A percentile compares a stretch with the other conserved stretches of the same genome.
phyloP scores from a whole-genome alignment of 768 basidiomycete genomes.

The Suillus ampliporus region DNA sequence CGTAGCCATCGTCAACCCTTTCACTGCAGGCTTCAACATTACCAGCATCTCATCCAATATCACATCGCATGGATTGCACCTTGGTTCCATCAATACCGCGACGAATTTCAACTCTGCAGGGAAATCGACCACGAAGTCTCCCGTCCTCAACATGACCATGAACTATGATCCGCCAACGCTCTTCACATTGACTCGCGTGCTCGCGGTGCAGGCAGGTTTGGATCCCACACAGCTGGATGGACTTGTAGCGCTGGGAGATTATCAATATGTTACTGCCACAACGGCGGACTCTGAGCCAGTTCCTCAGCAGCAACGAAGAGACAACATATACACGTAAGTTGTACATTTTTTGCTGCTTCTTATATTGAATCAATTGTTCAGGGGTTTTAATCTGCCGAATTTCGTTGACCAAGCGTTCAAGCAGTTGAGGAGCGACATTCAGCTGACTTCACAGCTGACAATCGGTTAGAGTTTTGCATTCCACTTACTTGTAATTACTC shows the following conservation, averaged over 20 bases:
- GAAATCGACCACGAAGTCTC: slow-evolving; percentile 60
- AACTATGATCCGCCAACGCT: slow-evolving; percentile 71
- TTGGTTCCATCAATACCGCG: slow-evolving; percentile 63
- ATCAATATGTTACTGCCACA: slow-evolving; percentile 52
- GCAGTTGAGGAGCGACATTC: slow-evolving; percentile 64
- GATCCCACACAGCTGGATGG: slow-evolving; percentile 65
- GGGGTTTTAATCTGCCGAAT: slow-evolving; percentile 64
- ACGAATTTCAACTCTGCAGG: slow-evolving; percentile 58
- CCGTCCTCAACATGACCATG: slow-evolving; percentile 63
- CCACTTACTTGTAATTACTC: background rate
- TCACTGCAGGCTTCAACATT: slow-evolving; percentile 62
- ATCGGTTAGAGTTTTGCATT: slow-evolving; percentile 49
- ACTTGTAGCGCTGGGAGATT: slow-evolving; percentile 71
- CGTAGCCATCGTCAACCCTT: slow-evolving; percentile 69
- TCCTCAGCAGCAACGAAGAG: slow-evolving; percentile 38
- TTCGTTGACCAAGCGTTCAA: slow-evolving; percentile 73
- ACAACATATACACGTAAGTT: slow-evolving; percentile 59
- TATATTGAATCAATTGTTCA: slow-evolving; percentile 29
- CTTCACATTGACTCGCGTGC: slow-evolving; percentile 71
- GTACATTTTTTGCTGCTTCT: background rate
- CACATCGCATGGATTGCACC: slow-evolving; percentile 59
- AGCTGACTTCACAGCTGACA: slow-evolving; percentile 55
- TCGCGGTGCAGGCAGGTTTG: slow-evolving; percentile 68
- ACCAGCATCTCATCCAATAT: slow-evolving; percentile 66
- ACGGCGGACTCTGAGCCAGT: slow-evolving; percentile 39